These are phyloP conservation scores for Sindora glabra DNA, from an alignment of 306 rosid genomes.

Conservation along the genomic window DNA sequence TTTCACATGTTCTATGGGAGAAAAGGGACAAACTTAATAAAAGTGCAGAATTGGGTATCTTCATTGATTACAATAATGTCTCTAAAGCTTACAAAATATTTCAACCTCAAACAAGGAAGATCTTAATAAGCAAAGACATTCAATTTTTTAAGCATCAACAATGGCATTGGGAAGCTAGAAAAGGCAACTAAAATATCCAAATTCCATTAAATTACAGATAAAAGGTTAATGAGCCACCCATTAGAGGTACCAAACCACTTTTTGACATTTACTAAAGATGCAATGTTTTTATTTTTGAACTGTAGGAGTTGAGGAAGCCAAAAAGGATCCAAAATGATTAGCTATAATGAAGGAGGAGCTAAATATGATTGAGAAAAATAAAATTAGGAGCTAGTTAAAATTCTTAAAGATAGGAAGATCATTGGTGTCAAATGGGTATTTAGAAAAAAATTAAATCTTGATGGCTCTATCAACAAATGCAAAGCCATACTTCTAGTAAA, in stretches of 20 bases:
- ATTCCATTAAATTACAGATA: too few species aligned
- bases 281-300: not conserved
- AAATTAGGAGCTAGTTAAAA: not conserved
- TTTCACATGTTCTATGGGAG: not conserved
- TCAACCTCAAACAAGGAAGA: not conserved
- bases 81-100: not conserved
- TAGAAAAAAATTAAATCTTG: too few species aligned
- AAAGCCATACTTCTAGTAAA: too few species aligned
- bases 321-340: not conserved
- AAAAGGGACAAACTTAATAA: not conserved
- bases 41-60: not conserved
- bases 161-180: not conserved
- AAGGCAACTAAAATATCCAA: not conserved
- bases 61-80: not conserved
- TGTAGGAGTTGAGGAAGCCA: not conserved
- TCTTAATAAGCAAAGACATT: not conserved
- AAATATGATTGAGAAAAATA: not conserved
- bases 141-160: not conserved
- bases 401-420: not conserved
- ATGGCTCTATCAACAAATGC: too few species aligned
- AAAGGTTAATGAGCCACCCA: not conserved
- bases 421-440: too few species aligned
- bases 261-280: not conserved
- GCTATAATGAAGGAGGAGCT: not conserved
- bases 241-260: not conserved